A percentile compares a stretch with the other conserved stretches of the same genome.
phyloP scores from a whole-genome alignment of 108 stramenopile species.

The Cyclotella baltica region DNA sequence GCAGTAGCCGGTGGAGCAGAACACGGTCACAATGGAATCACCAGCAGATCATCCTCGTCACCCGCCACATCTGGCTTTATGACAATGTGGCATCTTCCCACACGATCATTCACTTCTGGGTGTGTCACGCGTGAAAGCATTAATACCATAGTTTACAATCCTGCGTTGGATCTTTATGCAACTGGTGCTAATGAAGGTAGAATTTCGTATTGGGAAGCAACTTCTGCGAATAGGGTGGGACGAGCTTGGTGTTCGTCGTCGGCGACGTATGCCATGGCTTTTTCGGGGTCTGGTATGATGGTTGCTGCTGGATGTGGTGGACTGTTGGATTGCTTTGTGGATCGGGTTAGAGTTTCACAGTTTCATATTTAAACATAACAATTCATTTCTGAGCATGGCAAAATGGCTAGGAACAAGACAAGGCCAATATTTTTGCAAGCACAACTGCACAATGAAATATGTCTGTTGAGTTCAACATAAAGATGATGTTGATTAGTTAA shows the following conservation, averaged over 20 bases:
- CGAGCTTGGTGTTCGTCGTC: constrained; percentile 48
- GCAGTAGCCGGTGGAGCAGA: constrained; percentile 56
- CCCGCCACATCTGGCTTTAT: constrained; percentile 49
- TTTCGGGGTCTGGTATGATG: constrained; percentile 34
- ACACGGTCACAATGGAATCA: constrained; percentile 33
- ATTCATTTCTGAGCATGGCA: no score
- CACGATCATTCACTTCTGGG: constrained; percentile 60
- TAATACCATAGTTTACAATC: constrained; percentile 41
- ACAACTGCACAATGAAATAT: no score
- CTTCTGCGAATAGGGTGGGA: constrained; percentile 21
- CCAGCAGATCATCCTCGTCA: constrained; percentile 16
- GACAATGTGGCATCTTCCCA: constrained; percentile 56
- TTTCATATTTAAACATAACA: constrained; percentile 30
- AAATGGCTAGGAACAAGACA: no score
- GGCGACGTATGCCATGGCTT: constrained; percentile 37
- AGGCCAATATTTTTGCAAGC: no score
- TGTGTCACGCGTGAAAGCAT: constrained; percentile 52
- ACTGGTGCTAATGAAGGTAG: constrained; percentile 54
- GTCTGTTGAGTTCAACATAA: no score
- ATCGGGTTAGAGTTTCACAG: constrained; percentile 41
- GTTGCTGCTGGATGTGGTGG: constrained; percentile 50
- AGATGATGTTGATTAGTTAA: no score
- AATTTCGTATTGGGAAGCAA: constrained; percentile 53
- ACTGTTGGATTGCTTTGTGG: constrained; percentile 50
- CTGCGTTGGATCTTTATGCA: constrained; percentile 38